phyloP scores from a whole-genome alignment of 768 basidiomycete genomes.

The Pleurotus tuber-regium region DNA sequence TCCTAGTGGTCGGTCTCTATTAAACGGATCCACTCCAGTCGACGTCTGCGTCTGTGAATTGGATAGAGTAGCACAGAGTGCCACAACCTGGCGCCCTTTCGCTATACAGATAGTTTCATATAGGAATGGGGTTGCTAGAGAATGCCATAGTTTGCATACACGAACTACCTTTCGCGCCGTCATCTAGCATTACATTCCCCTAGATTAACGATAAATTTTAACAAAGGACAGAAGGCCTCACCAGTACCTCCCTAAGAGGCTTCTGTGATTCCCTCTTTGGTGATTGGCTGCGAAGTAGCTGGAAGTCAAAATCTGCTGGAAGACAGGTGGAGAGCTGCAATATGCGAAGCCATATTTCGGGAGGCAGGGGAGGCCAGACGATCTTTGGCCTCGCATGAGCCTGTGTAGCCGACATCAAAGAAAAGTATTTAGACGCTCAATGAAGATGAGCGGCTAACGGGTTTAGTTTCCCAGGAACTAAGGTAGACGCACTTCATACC shows the following conservation, averaged over 20 bases:
- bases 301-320: background rate
- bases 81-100: background rate
- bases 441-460: no score
- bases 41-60: background rate
- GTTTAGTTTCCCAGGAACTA: no score
- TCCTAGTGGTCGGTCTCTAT: background rate
- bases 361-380: background rate
- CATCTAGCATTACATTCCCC: no score
- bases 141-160: background rate
- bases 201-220: background rate
- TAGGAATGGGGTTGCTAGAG: background rate
- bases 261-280: background rate
- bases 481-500: no score
- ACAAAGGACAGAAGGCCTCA: background rate
- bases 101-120: background rate
- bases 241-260: background rate
- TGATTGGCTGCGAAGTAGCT: background rate
- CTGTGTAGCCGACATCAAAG: background rate
- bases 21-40: background rate
- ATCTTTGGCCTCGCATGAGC: background rate
- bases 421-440: no score
- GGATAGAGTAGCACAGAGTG: background rate
- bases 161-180: background rate
- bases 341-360: background rate
- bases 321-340: background rate